Evolutionary conservation across 768 basidiomycete species (phyloP), one percentile per base, ranked within the genome.

Genomic region (Termitomyces sp.): DNA sequence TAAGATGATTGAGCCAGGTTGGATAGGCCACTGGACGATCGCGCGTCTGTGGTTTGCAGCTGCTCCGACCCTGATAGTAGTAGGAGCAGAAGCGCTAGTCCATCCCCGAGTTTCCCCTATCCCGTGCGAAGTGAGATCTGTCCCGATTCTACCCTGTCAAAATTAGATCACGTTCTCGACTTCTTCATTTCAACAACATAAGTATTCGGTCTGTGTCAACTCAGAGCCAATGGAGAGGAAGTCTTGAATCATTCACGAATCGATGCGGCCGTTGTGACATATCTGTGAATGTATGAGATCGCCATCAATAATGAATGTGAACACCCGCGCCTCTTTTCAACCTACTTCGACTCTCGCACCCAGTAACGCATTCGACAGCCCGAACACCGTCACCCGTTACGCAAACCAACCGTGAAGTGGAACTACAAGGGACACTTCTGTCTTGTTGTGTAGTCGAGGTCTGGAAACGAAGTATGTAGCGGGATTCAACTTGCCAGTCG

Each of bases 71-170:
- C 56, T 32, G 61, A 34, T 55, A 61, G 47, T 52, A 59, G 61
- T 27, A n/a, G 39, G 57, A 54, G 46, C 44, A 48, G 44, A 59
- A 56, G 56, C 48, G 55, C 62, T 52, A 34, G 52, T 31, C 4
- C 37, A 51, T 58, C 61, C 58, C 65, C 65, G 65, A 66, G 31
- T 66, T 66, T 63, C 59, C 56, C 65, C 65, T 66, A 64, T 61
- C 59, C 58, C 58, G 64, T 64, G 64, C 54, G 64, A 64, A 61
- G 57, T 55, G 46, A 58, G 46, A 59, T 59, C 32, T 57, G 43
- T 65, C 61, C 65, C 65, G 65, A 62, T 58, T 62, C 61, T 64
- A 56, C 61, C 62, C 62, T 59, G 61, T 57, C 46, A 57, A 55
- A 53, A 63, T n/a, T n/a, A n/a, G n/a, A n/a, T 60, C 62, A 57